Base-by-base conservation (phyloP, 129 eudicot species). In the Ambrosia trifida region DNA sequence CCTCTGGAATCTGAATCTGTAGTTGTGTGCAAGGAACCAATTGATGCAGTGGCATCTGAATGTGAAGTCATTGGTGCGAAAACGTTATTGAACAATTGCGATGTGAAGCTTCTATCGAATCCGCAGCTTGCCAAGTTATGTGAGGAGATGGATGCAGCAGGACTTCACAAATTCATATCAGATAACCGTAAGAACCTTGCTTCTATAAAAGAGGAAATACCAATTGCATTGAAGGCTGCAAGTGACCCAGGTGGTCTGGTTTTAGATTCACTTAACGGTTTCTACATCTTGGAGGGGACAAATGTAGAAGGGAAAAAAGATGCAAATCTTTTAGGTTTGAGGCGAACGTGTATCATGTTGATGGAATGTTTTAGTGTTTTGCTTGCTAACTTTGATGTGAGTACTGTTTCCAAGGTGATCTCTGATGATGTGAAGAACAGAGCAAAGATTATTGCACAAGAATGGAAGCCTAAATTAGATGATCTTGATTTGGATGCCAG, bases 101-200 rank as follows among this genome's bases (percentile, higher is more conserved):
- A 72, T 79, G 78, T 73, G 63, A 85, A 80, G 68, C 83, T 84
- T 73, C 83, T 80, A 75, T 80, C 89, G 12, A 90, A 84, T 73
- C 96, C 97, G 7, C 81, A 90, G 72, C 97, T 95, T 41, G 82
- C 89, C 16, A 86, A 84, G 64, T 78, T 95, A 70, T 95, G 99
- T 68, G 84, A 79, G 70, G 86, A 84, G 64, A 95, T 87, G 92
- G 89, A 90, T 73, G 83, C 97, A 32, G 86, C 72, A 41, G 96
- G 89, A 9, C 84, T 95, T 43, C 99, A 87, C 67, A 88, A 81
- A 76, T 95, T 90, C 66, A 88, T 95, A 78, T 95, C 97, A 10
- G 99, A 90, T 59, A 95, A 95, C 79, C 94, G 99, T 4, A 95
- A 95, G 83, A 86, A 94, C 73, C 96, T 95, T 58, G 93, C 92